Conservation (phyloP, 139 green algal species). For the Chlamydomonas sp. region DNA sequence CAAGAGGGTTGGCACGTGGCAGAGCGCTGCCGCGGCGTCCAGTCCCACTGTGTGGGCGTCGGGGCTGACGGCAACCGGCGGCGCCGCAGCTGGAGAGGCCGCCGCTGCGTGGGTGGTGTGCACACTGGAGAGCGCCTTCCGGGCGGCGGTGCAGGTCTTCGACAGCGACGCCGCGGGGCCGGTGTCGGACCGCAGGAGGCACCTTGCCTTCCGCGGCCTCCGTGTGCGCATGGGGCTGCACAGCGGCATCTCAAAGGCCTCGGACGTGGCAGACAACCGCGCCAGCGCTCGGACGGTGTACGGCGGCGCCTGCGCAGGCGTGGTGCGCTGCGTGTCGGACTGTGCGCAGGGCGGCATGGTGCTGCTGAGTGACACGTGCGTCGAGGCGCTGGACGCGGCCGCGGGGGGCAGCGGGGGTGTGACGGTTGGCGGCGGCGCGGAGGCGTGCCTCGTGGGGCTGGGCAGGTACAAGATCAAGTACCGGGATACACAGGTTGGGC, state of each 20-base stretch:
- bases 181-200: conserved; percentile 1
- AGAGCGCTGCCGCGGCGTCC: not conserved
- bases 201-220: conserved; percentile 7
- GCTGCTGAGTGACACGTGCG: not conserved
- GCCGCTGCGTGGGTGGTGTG: not conserved
- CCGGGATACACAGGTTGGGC: not conserved
- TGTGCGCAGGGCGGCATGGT: conserved; percentile 30
- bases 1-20: too few species aligned
- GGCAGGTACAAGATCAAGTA: conserved; percentile 5
- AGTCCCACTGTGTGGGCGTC: too few species aligned
- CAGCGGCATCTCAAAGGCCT: not conserved
- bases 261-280: conserved; percentile 20
- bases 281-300: conserved; percentile 17
- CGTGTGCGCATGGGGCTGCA: conserved; percentile 29
- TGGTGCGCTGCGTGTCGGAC: conserved; percentile 11
- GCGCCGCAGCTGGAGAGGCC: not conserved
- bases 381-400: not conserved
- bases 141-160: not conserved
- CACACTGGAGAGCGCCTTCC: conserved; percentile 20
- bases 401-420: not conserved
- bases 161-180: not conserved
- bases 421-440: not conserved
- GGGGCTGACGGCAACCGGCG: not conserved
- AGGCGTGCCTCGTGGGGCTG: conserved; percentile 9
- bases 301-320: conserved; percentile 14